Evolutionary conservation across 2,329 filamentous ascomycete genomes (phyloP).

Genomic region (Phoma sp.): DNA sequence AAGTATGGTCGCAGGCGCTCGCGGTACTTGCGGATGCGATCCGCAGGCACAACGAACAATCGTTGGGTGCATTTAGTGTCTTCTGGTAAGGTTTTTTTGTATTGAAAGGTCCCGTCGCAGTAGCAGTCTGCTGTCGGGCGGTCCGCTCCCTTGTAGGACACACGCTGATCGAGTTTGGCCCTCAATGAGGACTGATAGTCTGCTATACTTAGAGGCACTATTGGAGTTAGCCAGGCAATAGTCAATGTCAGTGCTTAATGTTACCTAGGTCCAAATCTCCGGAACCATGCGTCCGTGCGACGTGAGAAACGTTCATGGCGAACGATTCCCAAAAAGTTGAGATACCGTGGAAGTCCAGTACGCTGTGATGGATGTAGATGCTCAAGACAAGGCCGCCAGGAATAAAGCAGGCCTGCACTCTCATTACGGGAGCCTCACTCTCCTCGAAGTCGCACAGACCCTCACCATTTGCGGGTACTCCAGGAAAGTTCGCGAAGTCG

Average conservation of each 20-base stretch:
- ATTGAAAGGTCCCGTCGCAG: conserved; percentile 32
- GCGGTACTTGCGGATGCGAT: conserved; percentile 34
- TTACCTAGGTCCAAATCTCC: conserved; percentile 19
- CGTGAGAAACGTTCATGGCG: conserved; percentile 30
- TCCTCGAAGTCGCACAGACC: conserved; percentile 35
- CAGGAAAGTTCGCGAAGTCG: conserved; percentile 34
- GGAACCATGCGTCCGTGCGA: conserved; percentile 22
- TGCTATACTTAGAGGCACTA: conserved; percentile 26
- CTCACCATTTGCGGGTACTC: conserved; percentile 35
- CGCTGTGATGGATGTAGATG: conserved; percentile 42
- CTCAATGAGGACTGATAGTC: conserved; percentile 34
- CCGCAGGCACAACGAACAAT: conserved; percentile 38
- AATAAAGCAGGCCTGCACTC: conserved; percentile 43
- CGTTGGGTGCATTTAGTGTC: conserved; percentile 34
- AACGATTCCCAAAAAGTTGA: conserved; percentile 36
- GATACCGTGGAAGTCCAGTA: conserved; percentile 41
- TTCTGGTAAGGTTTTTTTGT: conserved; percentile 34
- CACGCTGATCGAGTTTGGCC: conserved; percentile 28
- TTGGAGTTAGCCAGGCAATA: conserved; percentile 17
- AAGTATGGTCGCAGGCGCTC: conserved; percentile 30
- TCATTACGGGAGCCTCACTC: conserved; percentile 37
- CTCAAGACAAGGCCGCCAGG: conserved; percentile 44
- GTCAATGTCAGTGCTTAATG: conserved; percentile 9
- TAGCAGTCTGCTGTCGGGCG: conserved; percentile 35
- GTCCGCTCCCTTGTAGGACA: conserved; percentile 11